phyloP scores from a whole-genome alignment of 768 basidiomycete genomes.

The Steccherinum ochraceum region DNA sequence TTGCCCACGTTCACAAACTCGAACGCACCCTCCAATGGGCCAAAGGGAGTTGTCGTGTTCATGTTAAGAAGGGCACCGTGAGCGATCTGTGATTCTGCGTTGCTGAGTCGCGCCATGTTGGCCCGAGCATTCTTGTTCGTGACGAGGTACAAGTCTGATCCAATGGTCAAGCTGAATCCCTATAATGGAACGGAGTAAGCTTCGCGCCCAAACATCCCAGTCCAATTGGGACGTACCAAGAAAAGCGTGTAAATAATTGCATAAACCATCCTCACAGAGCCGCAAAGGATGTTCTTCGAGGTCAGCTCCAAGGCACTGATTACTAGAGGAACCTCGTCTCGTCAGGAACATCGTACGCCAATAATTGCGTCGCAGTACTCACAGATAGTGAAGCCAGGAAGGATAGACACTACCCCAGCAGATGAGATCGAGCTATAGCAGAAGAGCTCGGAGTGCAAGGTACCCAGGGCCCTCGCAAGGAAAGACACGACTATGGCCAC shows the following conservation, averaged over 20 bases:
- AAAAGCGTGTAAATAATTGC: slow-evolving; percentile 84
- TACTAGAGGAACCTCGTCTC: slow-evolving; percentile 46
- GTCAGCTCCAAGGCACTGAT: slow-evolving; percentile 76
- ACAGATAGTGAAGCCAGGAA: slow-evolving; percentile 84
- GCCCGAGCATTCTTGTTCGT: slow-evolving; percentile 53
- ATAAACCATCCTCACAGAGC: slow-evolving; percentile 78
- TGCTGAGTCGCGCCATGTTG: slow-evolving; percentile 25
- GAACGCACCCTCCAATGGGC: slow-evolving; percentile 20
- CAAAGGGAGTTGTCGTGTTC: slow-evolving; percentile 16
- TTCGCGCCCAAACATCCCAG: not conserved
- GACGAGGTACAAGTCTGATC: slow-evolving; percentile 74
- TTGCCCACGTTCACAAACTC: slow-evolving; percentile 21
- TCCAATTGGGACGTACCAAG: too few species aligned
- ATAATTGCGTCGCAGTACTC: too few species aligned
- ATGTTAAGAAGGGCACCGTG: slow-evolving; percentile 45
- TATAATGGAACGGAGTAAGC: slow-evolving; percentile 22
- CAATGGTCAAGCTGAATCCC: slow-evolving; percentile 83
- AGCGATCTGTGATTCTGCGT: slow-evolving; percentile 22
- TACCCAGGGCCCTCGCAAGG: slow-evolving; percentile 70
- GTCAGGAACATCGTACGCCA: slow-evolving; percentile 2
- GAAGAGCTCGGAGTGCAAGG: slow-evolving; percentile 67
- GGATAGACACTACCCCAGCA: slow-evolving; percentile 83
- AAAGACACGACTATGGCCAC: slow-evolving; percentile 83
- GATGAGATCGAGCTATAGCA: slow-evolving; percentile 91
- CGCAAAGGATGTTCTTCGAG: slow-evolving; percentile 75